These are phyloP conservation scores for Tolypocladium tundrense DNA, from an alignment of 2,329 filamentous ascomycete species.

Conservation along the genomic window DNA sequence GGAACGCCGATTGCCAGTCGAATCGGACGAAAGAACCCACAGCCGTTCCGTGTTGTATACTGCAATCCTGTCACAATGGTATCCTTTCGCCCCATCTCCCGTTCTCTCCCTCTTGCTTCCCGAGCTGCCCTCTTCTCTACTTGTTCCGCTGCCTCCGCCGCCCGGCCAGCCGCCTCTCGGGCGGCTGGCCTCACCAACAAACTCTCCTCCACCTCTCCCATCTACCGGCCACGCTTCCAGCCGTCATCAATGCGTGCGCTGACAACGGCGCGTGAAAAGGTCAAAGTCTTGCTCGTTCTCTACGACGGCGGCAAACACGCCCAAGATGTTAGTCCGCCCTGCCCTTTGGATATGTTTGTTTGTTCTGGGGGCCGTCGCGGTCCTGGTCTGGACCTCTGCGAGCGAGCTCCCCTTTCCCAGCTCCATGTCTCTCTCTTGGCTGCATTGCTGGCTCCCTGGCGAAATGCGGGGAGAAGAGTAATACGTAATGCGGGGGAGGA, in stretches of 20 bases:
- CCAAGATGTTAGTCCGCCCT: slow-evolving; percentile 52
- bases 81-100: slow-evolving; percentile 18
- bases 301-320: slow-evolving; percentile 91
- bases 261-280: slow-evolving; percentile 47
- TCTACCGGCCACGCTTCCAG: slow-evolving; percentile 31
- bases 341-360: neutral
- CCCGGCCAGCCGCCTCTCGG: slow-evolving; percentile 7
- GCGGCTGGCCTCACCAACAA: slow-evolving; percentile 8
- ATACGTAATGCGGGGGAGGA: slow-evolving; percentile 5
- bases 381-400: neutral
- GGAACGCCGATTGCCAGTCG: neutral
- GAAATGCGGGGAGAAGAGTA: neutral
- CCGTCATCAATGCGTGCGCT: slow-evolving; percentile 27
- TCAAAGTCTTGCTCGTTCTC: slow-evolving; percentile 88
- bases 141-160: slow-evolving; percentile 6
- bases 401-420: neutral
- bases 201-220: slow-evolving; percentile 11
- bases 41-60: neutral
- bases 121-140: slow-evolving; percentile 16
- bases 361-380: neutral
- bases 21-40: neutral
- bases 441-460: neutral
- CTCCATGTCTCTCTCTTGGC: neutral
- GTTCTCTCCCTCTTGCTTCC: slow-evolving; percentile 13
- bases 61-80: slow-evolving; percentile 18